Conservation (phyloP, 1,284 basidiomycete species). For the Phenoliferia sp. region DNA sequence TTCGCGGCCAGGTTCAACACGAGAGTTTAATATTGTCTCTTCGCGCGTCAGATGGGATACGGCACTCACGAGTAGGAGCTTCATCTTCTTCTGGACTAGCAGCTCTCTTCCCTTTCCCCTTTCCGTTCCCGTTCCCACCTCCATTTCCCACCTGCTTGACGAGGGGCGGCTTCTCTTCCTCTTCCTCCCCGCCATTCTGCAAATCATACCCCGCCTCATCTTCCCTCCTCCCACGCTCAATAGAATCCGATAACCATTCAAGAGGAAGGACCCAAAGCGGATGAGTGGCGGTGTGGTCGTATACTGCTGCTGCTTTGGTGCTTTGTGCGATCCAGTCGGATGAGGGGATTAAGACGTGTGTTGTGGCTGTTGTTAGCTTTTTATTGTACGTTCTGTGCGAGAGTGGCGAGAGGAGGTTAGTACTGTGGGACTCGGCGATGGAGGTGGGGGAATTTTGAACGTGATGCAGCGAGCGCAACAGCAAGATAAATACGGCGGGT, state of each 20-base stretch:
- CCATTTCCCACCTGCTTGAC: not conserved
- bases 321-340: not conserved
- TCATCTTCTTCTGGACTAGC: not conserved
- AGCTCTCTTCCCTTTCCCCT: not conserved
- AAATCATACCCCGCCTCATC: not conserved
- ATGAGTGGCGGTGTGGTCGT: not conserved
- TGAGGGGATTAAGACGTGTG: not conserved
- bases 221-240: not conserved
- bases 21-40: not conserved
- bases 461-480: not conserved
- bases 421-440: not conserved
- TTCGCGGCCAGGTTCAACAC: not conserved
- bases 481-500: too few species aligned
- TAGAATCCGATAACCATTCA: not conserved
- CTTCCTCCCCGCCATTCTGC: not conserved
- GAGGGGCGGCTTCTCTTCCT: not conserved
- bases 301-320: not conserved
- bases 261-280: not conserved
- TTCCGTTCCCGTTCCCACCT: not conserved
- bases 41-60: not conserved
- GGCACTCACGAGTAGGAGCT: not conserved
- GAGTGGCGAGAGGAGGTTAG: not conserved
- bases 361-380: not conserved
- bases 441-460: not conserved
- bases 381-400: not conserved